These are phyloP conservation scores for Asterochloris sp. DNA, from an alignment of 139 green algal species.

Conservation along the genomic window DNA sequence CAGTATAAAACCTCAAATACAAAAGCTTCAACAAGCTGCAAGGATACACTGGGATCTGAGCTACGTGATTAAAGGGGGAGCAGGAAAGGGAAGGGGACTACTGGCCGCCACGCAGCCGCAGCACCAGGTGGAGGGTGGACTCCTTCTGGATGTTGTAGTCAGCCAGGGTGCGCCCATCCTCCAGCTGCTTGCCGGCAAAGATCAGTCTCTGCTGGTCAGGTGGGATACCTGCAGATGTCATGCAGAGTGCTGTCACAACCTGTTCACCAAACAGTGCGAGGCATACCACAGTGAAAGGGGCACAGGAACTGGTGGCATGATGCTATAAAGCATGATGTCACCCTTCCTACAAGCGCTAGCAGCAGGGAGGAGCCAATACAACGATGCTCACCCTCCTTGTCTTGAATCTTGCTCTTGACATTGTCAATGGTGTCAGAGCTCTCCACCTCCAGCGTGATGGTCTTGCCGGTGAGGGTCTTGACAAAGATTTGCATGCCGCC, in stretches of 20 bases:
- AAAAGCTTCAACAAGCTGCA: too few species aligned
- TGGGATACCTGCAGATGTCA: slow-evolving; percentile 75
- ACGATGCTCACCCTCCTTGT: slow-evolving; percentile 70
- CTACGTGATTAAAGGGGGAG: too few species aligned
- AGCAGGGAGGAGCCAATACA: too few species aligned
- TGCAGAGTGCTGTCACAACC: not conserved
- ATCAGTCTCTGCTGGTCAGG: slow-evolving; percentile 95
- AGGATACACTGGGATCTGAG: too few species aligned
- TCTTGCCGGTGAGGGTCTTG: slow-evolving; percentile 91
- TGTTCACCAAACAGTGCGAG: not conserved
- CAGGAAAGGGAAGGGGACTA: too few species aligned
- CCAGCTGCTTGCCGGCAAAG: slow-evolving; percentile 95
- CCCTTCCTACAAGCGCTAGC: too few species aligned
- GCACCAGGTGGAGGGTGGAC: slow-evolving; percentile 80
- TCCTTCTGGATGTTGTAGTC: slow-evolving; percentile 99
- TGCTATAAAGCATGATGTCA: not conserved
- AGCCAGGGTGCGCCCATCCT: slow-evolving; percentile 89
- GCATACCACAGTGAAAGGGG: too few species aligned
- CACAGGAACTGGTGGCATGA: not conserved
- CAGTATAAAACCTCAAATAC: too few species aligned
- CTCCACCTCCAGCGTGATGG: slow-evolving; percentile 92
- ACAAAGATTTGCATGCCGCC: slow-evolving; percentile 70
- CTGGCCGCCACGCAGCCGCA: slow-evolving; percentile 79
- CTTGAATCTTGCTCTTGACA: slow-evolving; percentile 75
- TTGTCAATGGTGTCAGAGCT: slow-evolving; percentile 70